Base-by-base conservation (phyloP, 345 rosid genomes). In the Citrus sp. region DNA sequence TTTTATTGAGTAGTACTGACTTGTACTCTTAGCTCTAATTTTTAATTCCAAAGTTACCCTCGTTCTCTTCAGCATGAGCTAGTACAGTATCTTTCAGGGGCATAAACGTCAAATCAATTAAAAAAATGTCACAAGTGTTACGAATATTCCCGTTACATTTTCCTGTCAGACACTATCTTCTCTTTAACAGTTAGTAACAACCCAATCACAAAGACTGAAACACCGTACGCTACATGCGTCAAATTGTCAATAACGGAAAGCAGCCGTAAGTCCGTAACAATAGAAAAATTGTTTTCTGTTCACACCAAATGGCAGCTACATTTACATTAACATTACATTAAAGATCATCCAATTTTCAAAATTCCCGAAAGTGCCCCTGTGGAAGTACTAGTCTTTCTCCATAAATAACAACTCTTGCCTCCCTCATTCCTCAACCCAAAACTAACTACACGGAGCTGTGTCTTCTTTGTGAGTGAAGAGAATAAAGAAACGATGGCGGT, bases 21-120 rank as follows among this genome's bases (percentile, higher is more conserved):
- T 24, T 25, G 62, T 55, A 27, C 72, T 4, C 79, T 46, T 37
- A 13, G 6, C 13, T n/a, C 42, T 49, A 42, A 65, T 27, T 1
- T 37, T 18, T 16, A 28, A n/a, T 78, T 59, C 68, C 74, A 71
- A 67, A 62, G 37, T 55, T 79, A 34, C 77, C 77, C 80, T 69
- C 51, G 4, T 3, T 9, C 60, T 60, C 4, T 38, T 63, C 75
- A 67, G 67, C 79, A 81, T 76, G 80, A 18, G 63, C 25, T 21
- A 49, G 51, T 9, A 51, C 76, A 22, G 72, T 24, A 8, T 22
- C 42, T 64, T 6, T 7, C 4, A 54, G 67, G 72, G 79, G 51
- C 21, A 66, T 32, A 4, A 13, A 32, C 3, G 79, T 54, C 34
- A 51, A 54, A 54, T 75, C 4, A 2, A 0, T 4, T 37, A 7